A percentile compares a stretch with the other conserved stretches of the same genome.
Evolutionary conservation across 148 eudicot genomes (phyloP).

Genomic region (Rhododendron griersonianum): DNA sequence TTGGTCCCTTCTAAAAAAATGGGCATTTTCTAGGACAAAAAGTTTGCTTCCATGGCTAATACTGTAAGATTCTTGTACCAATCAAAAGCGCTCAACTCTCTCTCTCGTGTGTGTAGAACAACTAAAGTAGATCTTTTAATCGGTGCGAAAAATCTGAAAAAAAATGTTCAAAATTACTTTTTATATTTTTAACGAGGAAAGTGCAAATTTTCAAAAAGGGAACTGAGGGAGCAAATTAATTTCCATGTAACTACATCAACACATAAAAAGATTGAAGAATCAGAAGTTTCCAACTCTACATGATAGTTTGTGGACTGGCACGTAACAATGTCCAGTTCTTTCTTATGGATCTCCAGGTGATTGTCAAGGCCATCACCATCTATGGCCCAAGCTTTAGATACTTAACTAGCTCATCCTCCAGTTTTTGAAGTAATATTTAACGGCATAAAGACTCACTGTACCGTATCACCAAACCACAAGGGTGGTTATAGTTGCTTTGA

Average conservation of each 20-base stretch:
- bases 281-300: background rate
- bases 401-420: background rate
- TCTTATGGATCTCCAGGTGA: background rate
- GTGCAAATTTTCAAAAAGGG: background rate
- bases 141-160: background rate
- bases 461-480: background rate
- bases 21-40: background rate
- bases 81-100: background rate
- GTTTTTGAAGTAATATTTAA: background rate
- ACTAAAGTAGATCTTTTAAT: background rate
- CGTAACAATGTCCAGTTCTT: background rate
- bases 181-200: background rate
- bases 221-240: background rate
- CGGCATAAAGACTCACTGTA: background rate
- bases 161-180: background rate
- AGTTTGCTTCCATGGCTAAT: background rate
- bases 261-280: background rate
- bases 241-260: background rate
- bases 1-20: background rate
- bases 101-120: no score
- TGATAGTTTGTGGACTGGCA: background rate
- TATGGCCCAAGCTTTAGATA: constrained; percentile 4
- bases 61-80: background rate
- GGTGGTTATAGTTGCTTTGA: background rate
- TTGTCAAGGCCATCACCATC: background rate